Evolutionary conservation across 768 basidiomycete genomes (phyloP).

Genomic region (Leccinum broughii): DNA sequence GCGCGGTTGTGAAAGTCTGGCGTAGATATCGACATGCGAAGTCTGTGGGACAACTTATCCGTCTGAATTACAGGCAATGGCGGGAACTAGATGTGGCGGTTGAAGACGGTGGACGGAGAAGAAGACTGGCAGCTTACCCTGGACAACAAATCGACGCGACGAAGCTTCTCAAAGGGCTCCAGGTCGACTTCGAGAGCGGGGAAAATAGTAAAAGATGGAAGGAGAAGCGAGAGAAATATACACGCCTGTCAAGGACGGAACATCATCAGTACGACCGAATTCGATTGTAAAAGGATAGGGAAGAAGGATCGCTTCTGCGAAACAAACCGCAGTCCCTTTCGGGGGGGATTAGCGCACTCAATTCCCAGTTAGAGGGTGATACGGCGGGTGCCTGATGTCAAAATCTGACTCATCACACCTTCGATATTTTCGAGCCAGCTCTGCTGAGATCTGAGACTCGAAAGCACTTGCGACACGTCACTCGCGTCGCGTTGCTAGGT

Average conservation of each 20-base stretch:
- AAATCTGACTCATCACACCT: conserved; percentile 20
- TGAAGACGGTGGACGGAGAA: background rate
- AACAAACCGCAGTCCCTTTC: conserved; percentile 7
- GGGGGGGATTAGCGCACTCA: background rate
- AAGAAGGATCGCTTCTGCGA: conserved; percentile 22
- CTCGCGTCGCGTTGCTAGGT: background rate
- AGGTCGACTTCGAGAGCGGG: conserved; percentile 65
- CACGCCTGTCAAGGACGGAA: conserved; percentile 45
- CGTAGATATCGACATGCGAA: conserved; percentile 37
- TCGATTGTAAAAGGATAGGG: conserved; percentile 3
- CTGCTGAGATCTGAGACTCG: conserved; percentile 1
- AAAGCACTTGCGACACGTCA: background rate
- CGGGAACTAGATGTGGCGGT: conserved; percentile 16
- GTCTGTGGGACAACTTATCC: conserved; percentile 19
- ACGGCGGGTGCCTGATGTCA: conserved; percentile 21
- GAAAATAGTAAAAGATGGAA: conserved; percentile 45
- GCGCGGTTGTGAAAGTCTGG: conserved; percentile 32
- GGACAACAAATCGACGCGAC: conserved; percentile 40
- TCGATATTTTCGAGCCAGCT: conserved; percentile 1
- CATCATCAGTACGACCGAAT: conserved; percentile 22
- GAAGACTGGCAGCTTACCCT: conserved; percentile 18
- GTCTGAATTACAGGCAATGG: conserved; percentile 25
- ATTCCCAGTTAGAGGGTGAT: conserved; percentile 7
- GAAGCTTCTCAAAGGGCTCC: conserved; percentile 58
- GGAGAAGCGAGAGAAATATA: conserved; percentile 52